Conservation (phyloP, 495 filamentous ascomycete species). For the Gamarada debralockiae region DNA sequence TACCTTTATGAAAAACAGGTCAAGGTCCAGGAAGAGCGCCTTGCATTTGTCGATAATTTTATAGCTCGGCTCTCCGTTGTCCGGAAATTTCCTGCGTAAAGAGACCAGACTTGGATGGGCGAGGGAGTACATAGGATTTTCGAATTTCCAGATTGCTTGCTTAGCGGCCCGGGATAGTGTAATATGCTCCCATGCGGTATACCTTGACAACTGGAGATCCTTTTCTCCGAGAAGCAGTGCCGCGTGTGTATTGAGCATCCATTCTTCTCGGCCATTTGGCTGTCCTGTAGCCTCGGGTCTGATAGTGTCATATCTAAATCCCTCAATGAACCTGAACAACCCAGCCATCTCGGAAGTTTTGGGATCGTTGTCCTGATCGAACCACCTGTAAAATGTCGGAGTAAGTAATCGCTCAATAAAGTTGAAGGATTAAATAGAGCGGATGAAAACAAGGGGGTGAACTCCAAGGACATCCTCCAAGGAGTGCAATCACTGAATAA, state of each 20-base stretch:
- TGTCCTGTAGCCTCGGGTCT: constrained; percentile 40
- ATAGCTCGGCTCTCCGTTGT: constrained; percentile 1
- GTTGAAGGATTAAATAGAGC: too few relatives aligned
- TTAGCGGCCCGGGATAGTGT: constrained; percentile 44
- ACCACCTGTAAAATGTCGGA: too few relatives aligned
- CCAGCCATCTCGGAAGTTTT: constrained; percentile 42
- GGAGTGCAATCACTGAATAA: too few relatives aligned
- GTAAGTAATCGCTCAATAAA: too few relatives aligned
- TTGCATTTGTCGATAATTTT: constrained; percentile 13
- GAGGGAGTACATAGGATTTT: constrained; percentile 44
- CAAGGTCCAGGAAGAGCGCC: constrained; percentile 45
- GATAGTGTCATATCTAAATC: constrained; percentile 52
- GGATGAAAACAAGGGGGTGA: too few relatives aligned
- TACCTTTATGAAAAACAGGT: constrained; percentile 79
- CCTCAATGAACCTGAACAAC: constrained; percentile 45
- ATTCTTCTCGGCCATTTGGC: constrained; percentile 54
- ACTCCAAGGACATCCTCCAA: too few relatives aligned
- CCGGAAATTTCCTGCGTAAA: neutral
- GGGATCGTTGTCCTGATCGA: constrained; percentile 43
- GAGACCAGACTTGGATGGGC: neutral
- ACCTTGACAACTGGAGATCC: constrained; percentile 69
- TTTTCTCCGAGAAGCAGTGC: constrained; percentile 73
- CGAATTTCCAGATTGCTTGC: constrained; percentile 42
- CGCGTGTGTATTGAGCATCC: constrained; percentile 74
- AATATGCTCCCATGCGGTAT: constrained; percentile 64